Evolutionary conservation across 768 basidiomycete species (phyloP), one percentile per base, ranked within the genome.

Genomic region (Boletus barrowsii): DNA sequence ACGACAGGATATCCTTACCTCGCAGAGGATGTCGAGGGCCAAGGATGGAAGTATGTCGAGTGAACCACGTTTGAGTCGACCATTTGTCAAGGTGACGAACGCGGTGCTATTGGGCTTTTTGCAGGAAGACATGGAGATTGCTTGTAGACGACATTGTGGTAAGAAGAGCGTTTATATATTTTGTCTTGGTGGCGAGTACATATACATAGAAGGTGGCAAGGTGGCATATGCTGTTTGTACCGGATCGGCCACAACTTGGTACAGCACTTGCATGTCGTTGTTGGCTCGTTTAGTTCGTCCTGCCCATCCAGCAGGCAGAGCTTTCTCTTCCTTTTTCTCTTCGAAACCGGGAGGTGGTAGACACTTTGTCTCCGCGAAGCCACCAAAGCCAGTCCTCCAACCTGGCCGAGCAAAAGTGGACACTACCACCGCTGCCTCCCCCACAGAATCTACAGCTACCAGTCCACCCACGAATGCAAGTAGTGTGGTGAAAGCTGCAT

Each of bases 261-360:
- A 57, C 54, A 56, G 41, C 46, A 32, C 33, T 7, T 29, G 24
- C 42, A 84, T 86, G 82, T 79, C 82, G 61, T 70, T 80, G 53
- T 57, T 84, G 54, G 58, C 70, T 55, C 81, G 82, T 49, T 64
- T 84, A 47, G 68, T 83, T 43, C 79, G 73, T 47, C 73, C 76
- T 58, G 49, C 75, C 29, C 78, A 77, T 45, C 75, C 77, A 20
- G 71, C 77, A 15, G 73, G 79, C 45, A 79, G 89, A 65, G 69
- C 81, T 10, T 90, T 88, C 60, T 91, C 86, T 7, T 90, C 88
- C 1, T 85, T 87, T 61, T 91, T 89, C 73, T 88, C 87, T 13
- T 86, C 85, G 26, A 89, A 87, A 64, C 76, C 87, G 2, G 88
- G 89, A 4, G 89, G 89, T 18, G 79, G 78, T 20, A 79, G 89